Percentiles rank a stretch among this genome's conserved stretches.
These are phyloP conservation scores for Apiospora marii DNA, from an alignment of 2,329 filamentous ascomycete species.

Conservation along the genomic window DNA sequence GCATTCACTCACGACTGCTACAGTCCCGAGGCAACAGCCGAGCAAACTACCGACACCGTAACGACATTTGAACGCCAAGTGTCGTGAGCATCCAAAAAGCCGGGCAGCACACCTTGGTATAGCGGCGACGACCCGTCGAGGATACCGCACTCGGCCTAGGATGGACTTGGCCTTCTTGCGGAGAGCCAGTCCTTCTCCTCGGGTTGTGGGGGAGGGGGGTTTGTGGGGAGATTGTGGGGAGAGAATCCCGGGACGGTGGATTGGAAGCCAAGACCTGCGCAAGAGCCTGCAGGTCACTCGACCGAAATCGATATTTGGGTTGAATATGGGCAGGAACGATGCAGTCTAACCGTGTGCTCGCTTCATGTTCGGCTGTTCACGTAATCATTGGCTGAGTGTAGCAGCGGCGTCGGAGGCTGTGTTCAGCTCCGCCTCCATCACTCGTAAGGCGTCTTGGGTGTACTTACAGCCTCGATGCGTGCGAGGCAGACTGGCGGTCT, in stretches of 20 bases:
- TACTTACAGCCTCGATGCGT: no score
- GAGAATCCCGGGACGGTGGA: neutral
- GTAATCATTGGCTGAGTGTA: no score
- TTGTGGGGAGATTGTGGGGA: neutral
- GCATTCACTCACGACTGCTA: no score
- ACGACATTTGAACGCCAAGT: neutral
- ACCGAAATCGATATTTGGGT: neutral
- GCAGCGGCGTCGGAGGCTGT: no score
- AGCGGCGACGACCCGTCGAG: neutral
- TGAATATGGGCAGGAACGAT: neutral
- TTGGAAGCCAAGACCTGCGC: neutral
- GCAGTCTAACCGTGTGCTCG: no score
- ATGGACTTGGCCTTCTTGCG: constrained; percentile 16
- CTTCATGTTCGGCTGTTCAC: no score
- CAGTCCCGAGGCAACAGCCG: neutral
- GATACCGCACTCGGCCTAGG: constrained; percentile 12
- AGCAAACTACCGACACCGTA: constrained; percentile 12
- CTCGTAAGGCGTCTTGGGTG: no score
- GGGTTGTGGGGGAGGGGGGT: neutral
- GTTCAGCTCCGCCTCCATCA: no score
- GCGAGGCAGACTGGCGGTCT: neutral
- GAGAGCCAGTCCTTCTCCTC: neutral
- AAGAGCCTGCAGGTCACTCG: neutral
- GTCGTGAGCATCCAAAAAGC: neutral
- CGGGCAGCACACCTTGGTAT: neutral